A percentile compares a stretch with the other conserved stretches of the same genome.
Conservation (phyloP, 495 filamentous ascomycete genomes). For the Daldinia loculata region DNA sequence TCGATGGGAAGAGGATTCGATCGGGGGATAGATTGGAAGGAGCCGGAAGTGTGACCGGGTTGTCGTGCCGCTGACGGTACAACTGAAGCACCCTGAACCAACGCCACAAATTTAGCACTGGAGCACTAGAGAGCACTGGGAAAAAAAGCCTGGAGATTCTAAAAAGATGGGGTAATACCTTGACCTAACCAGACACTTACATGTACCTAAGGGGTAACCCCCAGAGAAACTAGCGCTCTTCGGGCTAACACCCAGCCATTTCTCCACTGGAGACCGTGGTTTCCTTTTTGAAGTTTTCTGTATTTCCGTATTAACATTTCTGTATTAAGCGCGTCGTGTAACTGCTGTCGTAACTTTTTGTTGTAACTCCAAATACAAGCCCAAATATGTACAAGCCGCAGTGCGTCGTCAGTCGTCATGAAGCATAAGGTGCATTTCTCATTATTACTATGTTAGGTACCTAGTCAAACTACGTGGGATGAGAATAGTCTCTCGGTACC, state of each 20-base stretch:
- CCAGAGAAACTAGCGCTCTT: conserved; percentile 6
- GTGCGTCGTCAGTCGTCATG: not conserved
- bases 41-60: conserved; percentile 35
- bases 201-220: conserved; percentile 4
- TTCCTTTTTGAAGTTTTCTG: not conserved
- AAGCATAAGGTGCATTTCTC: not conserved
- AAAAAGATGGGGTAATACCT: conserved; percentile 42
- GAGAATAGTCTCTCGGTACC: not conserved
- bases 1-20: conserved; percentile 34
- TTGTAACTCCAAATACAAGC: not conserved
- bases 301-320: not conserved
- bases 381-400: not conserved
- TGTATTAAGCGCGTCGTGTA: conserved; percentile 29
- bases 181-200: not conserved
- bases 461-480: not conserved
- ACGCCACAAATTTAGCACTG: conserved; percentile 27
- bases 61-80: conserved; percentile 34
- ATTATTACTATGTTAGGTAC: not conserved
- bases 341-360: conserved; percentile 7
- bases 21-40: conserved; percentile 39
- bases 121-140: not conserved
- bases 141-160: conserved; percentile 30
- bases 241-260: conserved; percentile 17
- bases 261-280: conserved; percentile 6
- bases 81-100: conserved; percentile 9